Evolutionary conservation across 2,329 filamentous ascomycete genomes (phyloP).

Genomic region (Lojkania enalia): DNA sequence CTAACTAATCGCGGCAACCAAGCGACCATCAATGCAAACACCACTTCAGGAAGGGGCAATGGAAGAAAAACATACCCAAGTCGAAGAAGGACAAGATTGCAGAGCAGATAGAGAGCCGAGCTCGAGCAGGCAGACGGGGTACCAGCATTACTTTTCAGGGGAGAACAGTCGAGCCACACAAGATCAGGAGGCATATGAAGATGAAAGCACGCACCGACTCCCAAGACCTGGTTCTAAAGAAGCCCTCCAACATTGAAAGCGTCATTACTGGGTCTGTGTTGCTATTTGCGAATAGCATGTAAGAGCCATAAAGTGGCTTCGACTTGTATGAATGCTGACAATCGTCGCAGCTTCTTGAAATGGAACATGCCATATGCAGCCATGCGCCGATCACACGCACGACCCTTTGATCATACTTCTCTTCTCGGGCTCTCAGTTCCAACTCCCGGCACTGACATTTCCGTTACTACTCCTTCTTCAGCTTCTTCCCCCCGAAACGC

Average conservation of each 20-base stretch:
- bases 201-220: slow-evolving; percentile 11
- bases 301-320: slow-evolving; percentile 7
- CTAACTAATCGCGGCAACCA: slow-evolving; percentile 11
- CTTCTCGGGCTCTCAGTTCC: slow-evolving; percentile 13
- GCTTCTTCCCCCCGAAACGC: slow-evolving; percentile 21
- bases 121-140: slow-evolving; percentile 15
- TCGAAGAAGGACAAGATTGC: slow-evolving; percentile 25
- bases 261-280: slow-evolving; percentile 7
- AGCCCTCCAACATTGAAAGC: neutral
- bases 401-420: slow-evolving; percentile 16
- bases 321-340: neutral
- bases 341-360: slow-evolving; percentile 24
- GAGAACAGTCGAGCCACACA: slow-evolving; percentile 27
- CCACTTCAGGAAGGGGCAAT: slow-evolving; percentile 37
- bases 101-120: slow-evolving; percentile 18
- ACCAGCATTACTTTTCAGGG: slow-evolving; percentile 27
- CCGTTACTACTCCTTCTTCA: slow-evolving; percentile 20
- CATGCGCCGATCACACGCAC: slow-evolving; percentile 8
- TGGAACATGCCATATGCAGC: slow-evolving; percentile 32
- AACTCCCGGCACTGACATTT: slow-evolving; percentile 27
- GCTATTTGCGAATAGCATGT: slow-evolving; percentile 22
- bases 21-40: slow-evolving; percentile 41
- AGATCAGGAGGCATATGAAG: slow-evolving; percentile 31
- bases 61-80: slow-evolving; percentile 29
- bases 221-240: too few relatives aligned